Base-by-base conservation (phyloP, 352 stramenopile species). In the Phytophthora multivora region DNA sequence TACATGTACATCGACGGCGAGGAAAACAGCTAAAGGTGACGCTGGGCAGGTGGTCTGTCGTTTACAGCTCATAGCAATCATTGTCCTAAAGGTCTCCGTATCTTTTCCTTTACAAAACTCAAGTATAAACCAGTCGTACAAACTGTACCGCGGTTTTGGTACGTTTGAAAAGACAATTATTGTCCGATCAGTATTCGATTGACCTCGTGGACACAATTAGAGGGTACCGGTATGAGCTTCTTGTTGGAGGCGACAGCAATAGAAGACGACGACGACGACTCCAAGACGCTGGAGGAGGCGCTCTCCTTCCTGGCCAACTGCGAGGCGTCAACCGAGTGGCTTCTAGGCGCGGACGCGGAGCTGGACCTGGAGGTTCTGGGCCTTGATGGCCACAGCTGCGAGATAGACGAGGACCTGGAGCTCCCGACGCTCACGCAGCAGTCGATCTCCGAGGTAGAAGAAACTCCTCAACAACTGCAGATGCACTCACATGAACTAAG, bases 301-400 rank as follows among this genome's bases (percentile, higher is more conserved):
- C 47, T 74, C 11, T 75, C 73, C 18, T 82, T 79, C 50, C 64
- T 80, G 23, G 59, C 48, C 19, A 60, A 82, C 31, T 82, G 63
- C 50, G 73, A 85, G 51, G 26, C 49, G n/a, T 77, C 66, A 9
- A 61, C 53, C 12, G 63, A 67, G 33, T 76, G 70, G 70, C 49
- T 75, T 19, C 36, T 77, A 12, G 63, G 25, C 3, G 31, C 50
- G n/a, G 58, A 72, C 18, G 26, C 40, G 11, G 45, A 45, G 39
- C 25, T 73, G 42, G 53, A 73, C 23, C 30, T 73, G 19, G 38
- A 9, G 23, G 36, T 57, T 18, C 12, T 67, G 23, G 48, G 19
- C 5, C 9, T 67, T 11, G 47, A 59, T 19, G 38, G n/a, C 18
- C 18, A 36, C 16, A 15, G 15, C 10, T 33, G n/a, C n/a, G 35